A percentile compares a stretch with the other conserved stretches of the same genome.
phyloP scores from a whole-genome alignment of 768 basidiomycete species.

The Auricularia cornea region DNA sequence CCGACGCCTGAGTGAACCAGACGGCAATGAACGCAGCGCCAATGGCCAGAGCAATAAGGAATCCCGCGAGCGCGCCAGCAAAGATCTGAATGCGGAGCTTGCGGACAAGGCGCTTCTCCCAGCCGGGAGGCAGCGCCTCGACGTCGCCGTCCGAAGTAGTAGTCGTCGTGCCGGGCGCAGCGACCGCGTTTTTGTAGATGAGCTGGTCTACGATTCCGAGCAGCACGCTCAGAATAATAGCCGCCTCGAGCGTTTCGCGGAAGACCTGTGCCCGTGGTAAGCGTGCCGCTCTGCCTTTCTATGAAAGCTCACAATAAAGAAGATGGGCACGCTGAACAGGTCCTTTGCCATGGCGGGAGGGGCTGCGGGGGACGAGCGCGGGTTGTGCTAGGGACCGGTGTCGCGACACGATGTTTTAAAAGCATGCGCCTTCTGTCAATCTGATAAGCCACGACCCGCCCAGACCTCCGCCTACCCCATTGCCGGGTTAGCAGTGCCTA shows the following conservation, averaged over 20 bases:
- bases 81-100: slow-evolving; percentile 74
- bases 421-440: neutral
- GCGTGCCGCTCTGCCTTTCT: neutral
- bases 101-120: slow-evolving; percentile 41
- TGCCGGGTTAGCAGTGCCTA: neutral
- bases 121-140: neutral
- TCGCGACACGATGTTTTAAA: neutral
- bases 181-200: slow-evolving; percentile 24
- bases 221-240: slow-evolving; percentile 86
- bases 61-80: slow-evolving; percentile 61
- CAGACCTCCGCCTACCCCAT: neutral
- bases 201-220: slow-evolving; percentile 88
- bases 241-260: slow-evolving; percentile 87
- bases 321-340: slow-evolving; percentile 85
- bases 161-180: neutral
- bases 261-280: slow-evolving; percentile 37
- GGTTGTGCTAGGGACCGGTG: slow-evolving; percentile 7
- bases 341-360: slow-evolving; percentile 50
- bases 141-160: neutral
- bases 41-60: slow-evolving; percentile 72
- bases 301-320: slow-evolving; percentile 60
- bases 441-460: neutral
- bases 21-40: slow-evolving; percentile 90
- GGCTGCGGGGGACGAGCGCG: slow-evolving; percentile 9
- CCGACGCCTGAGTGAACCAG: slow-evolving; percentile 84